Evolutionary conservation across 345 rosid species (phyloP).

Genomic region (Eucalyptus marginata): DNA sequence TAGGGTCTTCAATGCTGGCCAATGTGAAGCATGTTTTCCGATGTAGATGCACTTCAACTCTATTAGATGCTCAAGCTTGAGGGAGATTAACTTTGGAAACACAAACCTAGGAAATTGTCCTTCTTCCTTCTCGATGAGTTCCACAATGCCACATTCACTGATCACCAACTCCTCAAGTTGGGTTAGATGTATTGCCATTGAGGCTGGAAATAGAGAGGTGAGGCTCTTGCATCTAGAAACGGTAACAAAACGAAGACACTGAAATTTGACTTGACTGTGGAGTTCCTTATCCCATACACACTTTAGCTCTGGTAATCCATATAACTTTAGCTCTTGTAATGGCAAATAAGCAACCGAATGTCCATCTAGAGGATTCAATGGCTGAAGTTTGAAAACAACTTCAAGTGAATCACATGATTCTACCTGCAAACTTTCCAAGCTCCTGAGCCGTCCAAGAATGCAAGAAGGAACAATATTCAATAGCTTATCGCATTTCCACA

Average conservation of each 20-base stretch:
- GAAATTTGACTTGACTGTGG: neutral
- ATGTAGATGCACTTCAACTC: neutral
- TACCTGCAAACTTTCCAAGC: too few species aligned
- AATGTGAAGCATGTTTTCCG: neutral
- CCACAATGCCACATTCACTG: neutral
- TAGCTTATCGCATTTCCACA: too few species aligned
- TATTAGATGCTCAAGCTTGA: fast-evolving
- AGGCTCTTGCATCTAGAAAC: fast-evolving
- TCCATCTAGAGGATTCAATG: neutral
- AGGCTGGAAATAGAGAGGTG: too few species aligned
- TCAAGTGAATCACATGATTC: too few species aligned
- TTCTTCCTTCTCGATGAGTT: neutral
- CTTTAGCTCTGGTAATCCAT: neutral
- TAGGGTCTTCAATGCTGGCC: neutral
- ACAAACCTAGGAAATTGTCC: fast-evolving
- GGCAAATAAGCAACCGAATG: neutral
- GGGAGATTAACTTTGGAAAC: neutral
- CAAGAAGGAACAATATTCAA: too few species aligned
- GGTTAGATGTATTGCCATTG: too few species aligned
- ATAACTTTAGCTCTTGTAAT: fast-evolving
- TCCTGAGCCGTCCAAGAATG: too few species aligned
- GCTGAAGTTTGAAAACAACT: too few species aligned
- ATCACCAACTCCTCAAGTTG: too few species aligned
- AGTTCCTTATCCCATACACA: neutral
- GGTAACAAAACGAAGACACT: neutral